Evolutionary conservation across 2,329 filamentous ascomycete species (phyloP).

Genomic region (Alternaria arbusti): DNA sequence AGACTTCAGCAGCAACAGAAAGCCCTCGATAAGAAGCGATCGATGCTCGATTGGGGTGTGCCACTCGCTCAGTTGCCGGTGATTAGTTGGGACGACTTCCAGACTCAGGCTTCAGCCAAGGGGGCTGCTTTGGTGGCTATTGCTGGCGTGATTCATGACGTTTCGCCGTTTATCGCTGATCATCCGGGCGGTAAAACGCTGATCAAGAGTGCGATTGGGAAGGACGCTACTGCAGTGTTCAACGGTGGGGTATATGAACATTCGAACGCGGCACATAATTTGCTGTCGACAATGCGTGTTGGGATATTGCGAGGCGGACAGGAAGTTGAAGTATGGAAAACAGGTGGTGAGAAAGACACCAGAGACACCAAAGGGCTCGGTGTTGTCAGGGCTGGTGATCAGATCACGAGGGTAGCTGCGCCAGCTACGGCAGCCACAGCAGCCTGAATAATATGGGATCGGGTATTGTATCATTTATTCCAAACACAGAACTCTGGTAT

Average conservation of each 20-base stretch:
- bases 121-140: constrained; percentile 43
- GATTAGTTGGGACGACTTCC: constrained; percentile 49
- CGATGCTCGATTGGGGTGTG: constrained; percentile 47
- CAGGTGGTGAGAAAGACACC: constrained; percentile 35
- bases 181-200: constrained; percentile 49
- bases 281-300: constrained; percentile 49
- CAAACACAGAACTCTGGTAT: not conserved
- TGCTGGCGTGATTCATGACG: constrained; percentile 49
- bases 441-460: constrained; percentile 57
- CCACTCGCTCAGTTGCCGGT: constrained; percentile 47
- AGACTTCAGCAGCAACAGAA: constrained; percentile 51
- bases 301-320: constrained; percentile 48
- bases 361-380: constrained; percentile 79
- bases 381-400: constrained; percentile 74
- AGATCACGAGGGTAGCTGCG: constrained; percentile 78
- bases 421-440: constrained; percentile 81
- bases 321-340: constrained; percentile 52
- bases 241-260: constrained; percentile 51
- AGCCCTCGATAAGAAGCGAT: constrained; percentile 45
- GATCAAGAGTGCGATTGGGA: constrained; percentile 45
- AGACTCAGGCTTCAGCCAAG: constrained; percentile 34
- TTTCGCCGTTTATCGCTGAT: constrained; percentile 44
- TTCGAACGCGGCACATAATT: constrained; percentile 50
- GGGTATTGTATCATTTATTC: not conserved
- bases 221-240: constrained; percentile 50